Base-by-base conservation (phyloP, 139 green algal genomes). In the Chlamydomonas sphaeroides region DNA sequence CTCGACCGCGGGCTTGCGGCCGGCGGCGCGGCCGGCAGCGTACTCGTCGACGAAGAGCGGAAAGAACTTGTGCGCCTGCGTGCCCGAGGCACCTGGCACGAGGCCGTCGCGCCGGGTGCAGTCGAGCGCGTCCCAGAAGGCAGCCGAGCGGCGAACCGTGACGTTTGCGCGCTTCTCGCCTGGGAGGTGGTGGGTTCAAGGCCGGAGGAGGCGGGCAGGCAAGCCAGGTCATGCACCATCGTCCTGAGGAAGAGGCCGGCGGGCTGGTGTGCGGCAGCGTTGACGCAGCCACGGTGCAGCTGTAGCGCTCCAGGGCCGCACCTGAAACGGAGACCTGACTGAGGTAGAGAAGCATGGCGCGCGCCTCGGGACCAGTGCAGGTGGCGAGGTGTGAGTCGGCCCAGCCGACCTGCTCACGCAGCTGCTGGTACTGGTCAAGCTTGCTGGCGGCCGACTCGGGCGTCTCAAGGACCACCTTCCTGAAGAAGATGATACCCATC, bases 41-140 rank as follows among this genome's bases (percentile, higher is more conserved):
- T 42, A 78, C 38, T 86, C 78, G 57, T 89, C 84, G 42, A 92
- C 67, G 69, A 92, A 92, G 18, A 45, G 35, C 1, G 89, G 89
- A 62, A 90, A 90, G 48, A 89, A 67, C 72, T 90, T 92, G 81
- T 75, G 81, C 28, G 51, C 78, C 48, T 35, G 39, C 35, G 33
- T 1, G 8, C 26, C 51, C 14, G n/a, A 15, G 8, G 74, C 33
- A 2, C n/a, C 39, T 0, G 33, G 48, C 59, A 85, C 8, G 67
- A 85, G 51, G 48, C 69, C 67, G 45, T 79, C 48, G 3, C 38
- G 8, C 20, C 25, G 68, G 11, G 68, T 65, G n/a, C 14, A 48
- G 26, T 62, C 56, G 25, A 90, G 62, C 0, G 73, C 62, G 41
- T 90, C 87, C 83, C 83, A 88, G 45, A 90, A 87, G 2, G 83